Base-by-base conservation (phyloP, 495 filamentous ascomycete species). In the Penicillium simplicissimum region DNA sequence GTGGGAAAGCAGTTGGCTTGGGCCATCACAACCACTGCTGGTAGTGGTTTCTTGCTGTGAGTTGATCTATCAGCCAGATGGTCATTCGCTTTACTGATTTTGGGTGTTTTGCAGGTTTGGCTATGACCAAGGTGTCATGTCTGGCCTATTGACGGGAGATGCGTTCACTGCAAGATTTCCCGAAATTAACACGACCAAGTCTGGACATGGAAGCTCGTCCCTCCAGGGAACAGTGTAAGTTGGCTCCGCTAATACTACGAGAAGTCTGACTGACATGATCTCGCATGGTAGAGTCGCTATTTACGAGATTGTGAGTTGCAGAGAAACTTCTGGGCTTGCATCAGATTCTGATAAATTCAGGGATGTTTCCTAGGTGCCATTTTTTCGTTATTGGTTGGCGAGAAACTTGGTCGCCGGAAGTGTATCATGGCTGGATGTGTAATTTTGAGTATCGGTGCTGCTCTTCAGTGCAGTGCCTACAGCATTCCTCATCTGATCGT, bases 351-450 rank as follows among this genome's bases (percentile, higher is more conserved):
- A 63, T 43, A 25, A 11, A 21, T 23, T 4, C 55, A 74, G 69
- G 85, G 84, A 34, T 86, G 82, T 61, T 84, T 87, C 61, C 62
- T 85, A n/a, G 85, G 85, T 31, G 82, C 85, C 25, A 68, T 87
- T 10, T 61, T 74, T 3, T 76, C 82, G 1, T 69, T 84, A 43
- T 69, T 74, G 23, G 66, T 81, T 40, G 85, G 86, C 42, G 84
- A 85, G 57, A 66, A 60, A 15, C 73, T 87, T 3, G 85, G 84
- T 8, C 74, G 85, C 34, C 81, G 82, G 61, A 83, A 78, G 65
- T 79, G 78, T 3, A 82, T 88, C 54, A 60, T 85, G 40, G 63
- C 79, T 35, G 83, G 82, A 11, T 81, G 79, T 37, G 66, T 76
- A 0, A 79, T 87, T 40, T 81, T 87, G 73, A 76, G 66, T 25